Base-by-base conservation (phyloP, 2,329 filamentous ascomycete genomes). In the Fusarium scirpi region DNA sequence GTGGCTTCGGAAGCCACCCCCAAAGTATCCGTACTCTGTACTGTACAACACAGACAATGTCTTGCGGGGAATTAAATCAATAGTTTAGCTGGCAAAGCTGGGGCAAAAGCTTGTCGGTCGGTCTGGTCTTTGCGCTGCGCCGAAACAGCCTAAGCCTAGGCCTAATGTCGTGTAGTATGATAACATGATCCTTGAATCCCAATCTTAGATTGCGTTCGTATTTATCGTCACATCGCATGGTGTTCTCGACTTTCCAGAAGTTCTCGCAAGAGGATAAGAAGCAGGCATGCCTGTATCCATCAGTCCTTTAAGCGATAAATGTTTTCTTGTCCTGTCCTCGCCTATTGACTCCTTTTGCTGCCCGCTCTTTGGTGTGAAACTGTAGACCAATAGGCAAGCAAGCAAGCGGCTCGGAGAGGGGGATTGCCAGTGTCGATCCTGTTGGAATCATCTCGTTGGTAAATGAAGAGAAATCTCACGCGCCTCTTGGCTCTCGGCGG, bases 371-470 rank as follows among this genome's bases (percentile, higher is more conserved):
- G 43, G 24, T 45, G 24, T 45, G 53, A 60, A 38, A 40, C 27
- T 55, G 40, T 41, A 12, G 30, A 20, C 45, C 27, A 59, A 49
- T 57, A 29, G 29, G 24, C 34, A 43, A 41, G 6, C 32, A 34
- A 34, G 34, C 49, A 43, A 49, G 16, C 32, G 30, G 27, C 44
- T 49, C 54, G 25, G 47, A 67, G 34, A 29, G 34, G 63, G 67
- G 49, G 58, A 54, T 46, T 30, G 56, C 43, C 43, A 70, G 73
- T 70, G 73, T 65, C 62, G 70, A 75, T 75, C 73, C 24, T 29
- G 46, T 71, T 52, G 57, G 63, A 57, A 58, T 57, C 60, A 57
- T 63, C 51, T 65, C 54, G 49, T 69, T 53, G 43, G 53, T 63
- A 65, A 72, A 73, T 72, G 69, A 65, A 71, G 65, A 65, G 47